Evolutionary conservation across 192 early-diverging fungal species (phyloP), one percentile per base, ranked within the genome.

Genomic region (Podila clonocystis): DNA sequence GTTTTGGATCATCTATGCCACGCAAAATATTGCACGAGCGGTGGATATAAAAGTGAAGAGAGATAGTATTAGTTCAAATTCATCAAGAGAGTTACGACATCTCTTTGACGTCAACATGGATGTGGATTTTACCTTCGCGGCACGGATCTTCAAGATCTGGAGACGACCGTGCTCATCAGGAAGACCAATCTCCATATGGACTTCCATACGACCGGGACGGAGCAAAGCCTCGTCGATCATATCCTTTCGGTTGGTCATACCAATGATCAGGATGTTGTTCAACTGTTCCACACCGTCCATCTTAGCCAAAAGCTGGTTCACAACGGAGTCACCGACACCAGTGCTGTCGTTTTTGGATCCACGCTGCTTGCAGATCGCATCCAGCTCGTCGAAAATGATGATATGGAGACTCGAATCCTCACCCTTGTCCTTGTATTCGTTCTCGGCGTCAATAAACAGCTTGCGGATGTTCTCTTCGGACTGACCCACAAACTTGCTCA

Each of bases 231-330:
- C 98, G 76, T 99, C 98, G 68, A 99, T 98, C 90, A 98, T 95
- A 69, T 99, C 97, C 76, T 95, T 90, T 70, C 97, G 84, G 83
- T 98, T 99, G 60, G 98, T 99, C 98, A 99, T 99, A 74, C 97
- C 97, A 71, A 99, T 98, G 49, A 98, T 93, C 73, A 98, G 82
- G 60, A 99, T 97, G 83, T 99, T 99, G 86, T 98, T 99, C 68
- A 99, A 85, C 82, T 98, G 97, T 50, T 98, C 96, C 9, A 99
- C 97, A 89, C 97, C 98, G 83, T 99, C 97, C 95, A 99, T 96
- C 89, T 99, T 99, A 55, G 97, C 92, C 64, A 99, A 86, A 68
- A 99, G 86, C 85, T 99, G 98, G 82, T 99, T 99, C 31, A 99
- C 98, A 38, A 99, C 91, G 9, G 96, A 96, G 82, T 99, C 97